A percentile compares a stretch with the other conserved stretches of the same genome.
Conservation (phyloP, 345 rosid genomes). For the Leavenworthia alabamica region DNA sequence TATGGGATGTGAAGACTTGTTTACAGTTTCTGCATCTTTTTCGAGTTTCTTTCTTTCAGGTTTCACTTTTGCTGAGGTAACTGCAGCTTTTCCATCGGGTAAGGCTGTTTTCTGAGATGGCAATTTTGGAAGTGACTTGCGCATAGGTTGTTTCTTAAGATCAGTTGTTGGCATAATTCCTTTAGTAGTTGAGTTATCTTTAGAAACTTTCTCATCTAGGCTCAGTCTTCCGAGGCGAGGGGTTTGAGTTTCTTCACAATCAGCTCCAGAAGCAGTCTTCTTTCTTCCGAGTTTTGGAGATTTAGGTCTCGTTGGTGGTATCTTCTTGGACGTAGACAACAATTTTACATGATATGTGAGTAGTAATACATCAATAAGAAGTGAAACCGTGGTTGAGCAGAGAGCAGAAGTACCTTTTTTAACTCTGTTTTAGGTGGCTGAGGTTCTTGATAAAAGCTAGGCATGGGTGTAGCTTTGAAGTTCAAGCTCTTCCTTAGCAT, state of each 20-base stretch:
- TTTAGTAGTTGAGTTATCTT: constrained; percentile 34
- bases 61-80: constrained; percentile 30
- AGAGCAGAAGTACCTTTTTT: constrained; percentile 57
- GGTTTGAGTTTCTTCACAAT: constrained; percentile 41
- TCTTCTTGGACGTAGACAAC: constrained; percentile 40
- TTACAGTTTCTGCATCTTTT: constrained; percentile 35
- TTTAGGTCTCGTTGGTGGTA: constrained; percentile 91
- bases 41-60: constrained; percentile 32
- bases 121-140: constrained; percentile 82
- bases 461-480: constrained; percentile 99
- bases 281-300: constrained; percentile 95
- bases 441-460: constrained; percentile 96
- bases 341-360: not conserved
- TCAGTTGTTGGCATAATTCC: constrained; percentile 39
- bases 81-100: constrained; percentile 23
- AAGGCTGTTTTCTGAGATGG: constrained; percentile 69
- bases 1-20: constrained; percentile 21
- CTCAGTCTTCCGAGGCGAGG: constrained; percentile 46
- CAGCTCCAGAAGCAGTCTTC: constrained; percentile 49
- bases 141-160: constrained; percentile 51
- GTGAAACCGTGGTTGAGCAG: constrained; percentile 6
- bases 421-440: constrained; percentile 73
- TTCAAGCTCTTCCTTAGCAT: constrained; percentile 81
- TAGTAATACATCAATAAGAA: not conserved
- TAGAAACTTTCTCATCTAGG: constrained; percentile 56